Evolutionary conservation across 306 rosid genomes (phyloP).

Genomic region (Benincasa hispida): DNA sequence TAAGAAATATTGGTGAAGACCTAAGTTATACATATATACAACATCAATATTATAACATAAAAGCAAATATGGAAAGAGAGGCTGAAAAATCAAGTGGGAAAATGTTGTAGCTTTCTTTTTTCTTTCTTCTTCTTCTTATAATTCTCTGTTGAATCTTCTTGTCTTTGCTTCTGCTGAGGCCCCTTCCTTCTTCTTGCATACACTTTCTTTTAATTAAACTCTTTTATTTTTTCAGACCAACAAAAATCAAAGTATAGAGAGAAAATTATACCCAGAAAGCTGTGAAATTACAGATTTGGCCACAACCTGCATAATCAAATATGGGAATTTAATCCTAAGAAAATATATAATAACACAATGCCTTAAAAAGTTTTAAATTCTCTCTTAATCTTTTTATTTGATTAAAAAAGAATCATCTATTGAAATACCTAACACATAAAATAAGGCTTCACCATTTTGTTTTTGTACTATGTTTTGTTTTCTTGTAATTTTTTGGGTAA

Average conservation of each 20-base stretch:
- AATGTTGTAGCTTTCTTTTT: background rate
- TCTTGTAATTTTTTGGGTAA: too few relatives aligned
- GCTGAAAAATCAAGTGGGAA: background rate
- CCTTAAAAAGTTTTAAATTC: too few relatives aligned
- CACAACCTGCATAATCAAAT: constrained; percentile 32
- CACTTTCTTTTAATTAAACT: background rate
- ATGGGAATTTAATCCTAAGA: background rate
- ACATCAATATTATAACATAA: background rate
- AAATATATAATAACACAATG: background rate
- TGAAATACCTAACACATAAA: too few relatives aligned
- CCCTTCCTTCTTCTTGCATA: background rate
- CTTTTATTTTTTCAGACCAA: background rate
- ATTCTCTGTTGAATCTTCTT: background rate
- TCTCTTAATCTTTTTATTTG: too few relatives aligned
- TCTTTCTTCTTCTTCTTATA: background rate
- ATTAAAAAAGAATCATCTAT: too few relatives aligned
- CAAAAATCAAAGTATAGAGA: background rate
- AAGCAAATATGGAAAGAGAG: background rate
- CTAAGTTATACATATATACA: background rate
- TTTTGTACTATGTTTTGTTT: too few relatives aligned
- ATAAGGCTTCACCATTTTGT: too few relatives aligned
- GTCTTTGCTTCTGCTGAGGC: background rate
- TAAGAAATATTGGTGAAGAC: background rate
- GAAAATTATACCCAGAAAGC: background rate
- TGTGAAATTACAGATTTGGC: background rate